These are phyloP conservation scores for Globisporangium splendens DNA, from an alignment of 352 stramenopile genomes.

Conservation along the genomic window DNA sequence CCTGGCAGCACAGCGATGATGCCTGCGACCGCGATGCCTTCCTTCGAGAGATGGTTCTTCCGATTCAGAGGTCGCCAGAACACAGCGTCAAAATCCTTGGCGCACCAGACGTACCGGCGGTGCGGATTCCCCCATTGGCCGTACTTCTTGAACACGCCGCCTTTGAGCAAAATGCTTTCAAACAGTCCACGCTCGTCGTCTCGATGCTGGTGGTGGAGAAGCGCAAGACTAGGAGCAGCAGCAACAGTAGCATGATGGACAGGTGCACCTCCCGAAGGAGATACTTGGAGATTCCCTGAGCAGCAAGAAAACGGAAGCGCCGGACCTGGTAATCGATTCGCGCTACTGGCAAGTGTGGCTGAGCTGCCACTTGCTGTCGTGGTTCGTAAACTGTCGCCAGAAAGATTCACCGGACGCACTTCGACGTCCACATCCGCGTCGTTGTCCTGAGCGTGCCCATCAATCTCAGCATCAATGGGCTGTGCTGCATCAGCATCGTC, in stretches of 20 bases:
- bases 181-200: constrained; percentile 44
- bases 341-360: background rate
- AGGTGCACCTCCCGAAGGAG: background rate
- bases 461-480: too few relatives aligned
- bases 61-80: constrained; percentile 72
- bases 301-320: too few relatives aligned
- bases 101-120: constrained; percentile 68
- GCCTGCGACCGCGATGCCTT: constrained; percentile 38
- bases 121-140: constrained; percentile 75
- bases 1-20: constrained; percentile 53
- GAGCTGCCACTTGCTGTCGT: too few relatives aligned
- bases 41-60: constrained; percentile 57
- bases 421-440: background rate
- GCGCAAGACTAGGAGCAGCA: background rate
- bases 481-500: too few relatives aligned
- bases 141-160: constrained; percentile 74
- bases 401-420: background rate
- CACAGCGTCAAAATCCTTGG: constrained; percentile 55
- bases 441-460: background rate
- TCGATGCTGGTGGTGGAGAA: constrained; percentile 3
- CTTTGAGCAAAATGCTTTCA: constrained; percentile 59
- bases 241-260: background rate
- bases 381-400: background rate
- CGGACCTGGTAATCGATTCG: background rate
- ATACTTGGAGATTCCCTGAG: too few relatives aligned